phyloP scores from a whole-genome alignment of 2,329 filamentous ascomycete species.

The Eutypella sp. region DNA sequence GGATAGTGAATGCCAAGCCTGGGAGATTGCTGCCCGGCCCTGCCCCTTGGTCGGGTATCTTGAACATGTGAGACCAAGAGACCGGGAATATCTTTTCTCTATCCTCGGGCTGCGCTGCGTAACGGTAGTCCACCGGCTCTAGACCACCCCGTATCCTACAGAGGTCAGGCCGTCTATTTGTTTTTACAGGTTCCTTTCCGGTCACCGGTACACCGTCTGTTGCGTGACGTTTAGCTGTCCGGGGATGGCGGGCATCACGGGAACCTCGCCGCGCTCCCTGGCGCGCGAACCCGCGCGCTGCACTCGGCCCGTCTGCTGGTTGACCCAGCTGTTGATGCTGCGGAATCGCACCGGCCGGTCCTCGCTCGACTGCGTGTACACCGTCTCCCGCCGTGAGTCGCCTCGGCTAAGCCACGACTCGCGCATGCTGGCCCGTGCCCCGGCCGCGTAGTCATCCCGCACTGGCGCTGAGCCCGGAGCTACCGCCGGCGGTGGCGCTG shows the following conservation, averaged over 20 bases:
- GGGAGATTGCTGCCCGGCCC: too few species aligned
- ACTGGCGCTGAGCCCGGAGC: conserved; percentile 10
- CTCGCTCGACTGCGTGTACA: conserved; percentile 49
- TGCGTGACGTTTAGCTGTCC: conserved; percentile 16
- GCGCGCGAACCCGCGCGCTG: conserved; percentile 40
- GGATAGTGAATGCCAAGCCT: too few species aligned
- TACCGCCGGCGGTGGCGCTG: conserved; percentile 8
- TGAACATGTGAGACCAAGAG: too few species aligned
- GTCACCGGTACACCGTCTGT: conserved; percentile 19
- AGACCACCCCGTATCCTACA: background rate
- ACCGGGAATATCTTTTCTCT: too few species aligned
- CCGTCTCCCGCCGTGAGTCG: too few species aligned
- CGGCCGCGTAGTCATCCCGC: too few species aligned
- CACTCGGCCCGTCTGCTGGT: conserved; percentile 54
- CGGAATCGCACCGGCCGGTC: conserved; percentile 53
- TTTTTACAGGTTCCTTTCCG: background rate
- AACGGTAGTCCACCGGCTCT: too few species aligned
- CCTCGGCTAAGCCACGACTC: too few species aligned
- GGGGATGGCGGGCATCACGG: conserved; percentile 21
- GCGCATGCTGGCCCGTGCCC: too few species aligned
- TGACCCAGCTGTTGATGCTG: conserved; percentile 59
- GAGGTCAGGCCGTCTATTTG: background rate
- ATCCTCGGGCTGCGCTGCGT: too few species aligned
- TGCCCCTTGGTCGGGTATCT: too few species aligned
- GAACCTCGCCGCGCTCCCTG: conserved; percentile 22